These are phyloP conservation scores for Tricladium varicosporioides DNA, from an alignment of 2,329 filamentous ascomycete genomes.

Conservation along the genomic window DNA sequence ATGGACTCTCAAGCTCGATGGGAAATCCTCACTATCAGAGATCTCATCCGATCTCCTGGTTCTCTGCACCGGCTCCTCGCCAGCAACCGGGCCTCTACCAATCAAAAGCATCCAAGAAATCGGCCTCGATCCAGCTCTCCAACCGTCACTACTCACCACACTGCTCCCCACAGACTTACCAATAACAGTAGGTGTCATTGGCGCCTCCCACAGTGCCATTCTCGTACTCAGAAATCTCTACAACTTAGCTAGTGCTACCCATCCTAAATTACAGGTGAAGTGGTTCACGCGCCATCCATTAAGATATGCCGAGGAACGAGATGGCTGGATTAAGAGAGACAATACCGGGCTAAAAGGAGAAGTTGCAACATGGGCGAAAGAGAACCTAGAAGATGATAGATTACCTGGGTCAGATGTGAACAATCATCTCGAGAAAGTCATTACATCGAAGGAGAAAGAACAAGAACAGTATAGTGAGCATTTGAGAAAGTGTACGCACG, in stretches of 20 bases:
- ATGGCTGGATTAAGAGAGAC: constrained; percentile 62
- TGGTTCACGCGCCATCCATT: constrained; percentile 63
- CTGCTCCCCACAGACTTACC: constrained; percentile 37
- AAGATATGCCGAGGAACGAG: constrained; percentile 59
- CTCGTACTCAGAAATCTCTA: constrained; percentile 61
- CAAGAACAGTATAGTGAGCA: constrained; percentile 43
- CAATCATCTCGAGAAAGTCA: constrained; percentile 29
- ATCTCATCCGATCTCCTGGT: constrained; percentile 39
- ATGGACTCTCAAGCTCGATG: constrained; percentile 38
- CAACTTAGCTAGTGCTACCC: constrained; percentile 48
- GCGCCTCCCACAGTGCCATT: constrained; percentile 62
- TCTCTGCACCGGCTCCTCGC: constrained; percentile 57
- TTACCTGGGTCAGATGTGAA: constrained; percentile 37
- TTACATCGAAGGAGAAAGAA: constrained; percentile 37
- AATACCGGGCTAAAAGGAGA: constrained; percentile 65
- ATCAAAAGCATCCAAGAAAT: constrained; percentile 40
- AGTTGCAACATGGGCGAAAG: constrained; percentile 56
- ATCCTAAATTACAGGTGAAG: constrained; percentile 53
- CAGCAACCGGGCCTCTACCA: constrained; percentile 42
- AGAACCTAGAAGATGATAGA: constrained; percentile 53
- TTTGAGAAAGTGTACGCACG: constrained; percentile 49
- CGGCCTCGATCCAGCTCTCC: constrained; percentile 54
- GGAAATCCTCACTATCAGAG: constrained; percentile 8
- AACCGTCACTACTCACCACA: constrained; percentile 46
- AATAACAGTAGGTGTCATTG: constrained; percentile 54